A percentile compares a stretch with the other conserved stretches of the same genome.
Evolutionary conservation across 305 asterid species (phyloP).

Genomic region (Rubia peregrina): DNA sequence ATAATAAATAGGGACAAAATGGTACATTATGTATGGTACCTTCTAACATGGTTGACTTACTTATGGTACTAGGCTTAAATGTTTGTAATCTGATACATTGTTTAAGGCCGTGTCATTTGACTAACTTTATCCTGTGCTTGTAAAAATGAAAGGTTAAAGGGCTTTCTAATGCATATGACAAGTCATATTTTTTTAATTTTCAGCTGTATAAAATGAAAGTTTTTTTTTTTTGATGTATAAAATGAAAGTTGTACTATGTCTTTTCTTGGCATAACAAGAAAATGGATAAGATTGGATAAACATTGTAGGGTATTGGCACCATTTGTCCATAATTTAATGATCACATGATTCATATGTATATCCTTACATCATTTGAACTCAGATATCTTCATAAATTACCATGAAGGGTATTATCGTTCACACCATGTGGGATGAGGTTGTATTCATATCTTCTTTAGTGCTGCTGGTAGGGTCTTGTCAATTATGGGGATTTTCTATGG

Average conservation of each 20-base stretch:
- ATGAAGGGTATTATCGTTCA: background rate
- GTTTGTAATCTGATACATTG: background rate
- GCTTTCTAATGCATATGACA: background rate
- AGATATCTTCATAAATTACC: background rate
- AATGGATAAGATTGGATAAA: background rate
- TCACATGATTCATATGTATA: background rate
- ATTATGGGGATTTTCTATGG: background rate
- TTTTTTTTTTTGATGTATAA: too few relatives aligned
- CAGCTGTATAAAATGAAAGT: too few relatives aligned
- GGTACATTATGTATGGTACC: too few relatives aligned
- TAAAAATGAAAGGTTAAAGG: background rate
- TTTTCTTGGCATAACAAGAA: background rate
- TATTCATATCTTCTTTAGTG: background rate
- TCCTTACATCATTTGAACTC: background rate
- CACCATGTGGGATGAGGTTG: background rate
- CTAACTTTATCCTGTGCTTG: background rate
- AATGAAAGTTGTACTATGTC: background rate
- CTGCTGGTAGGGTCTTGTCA: background rate
- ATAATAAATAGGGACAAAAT: background rate
- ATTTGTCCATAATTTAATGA: background rate
- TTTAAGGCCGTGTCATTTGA: background rate
- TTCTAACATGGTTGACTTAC: background rate
- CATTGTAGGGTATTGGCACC: background rate
- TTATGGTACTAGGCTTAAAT: background rate
- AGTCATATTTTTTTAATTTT: background rate